Evolutionary conservation across 768 basidiomycete species (phyloP), one percentile per base, ranked within the genome.

Genomic region (Naematelia aurantialba): DNA sequence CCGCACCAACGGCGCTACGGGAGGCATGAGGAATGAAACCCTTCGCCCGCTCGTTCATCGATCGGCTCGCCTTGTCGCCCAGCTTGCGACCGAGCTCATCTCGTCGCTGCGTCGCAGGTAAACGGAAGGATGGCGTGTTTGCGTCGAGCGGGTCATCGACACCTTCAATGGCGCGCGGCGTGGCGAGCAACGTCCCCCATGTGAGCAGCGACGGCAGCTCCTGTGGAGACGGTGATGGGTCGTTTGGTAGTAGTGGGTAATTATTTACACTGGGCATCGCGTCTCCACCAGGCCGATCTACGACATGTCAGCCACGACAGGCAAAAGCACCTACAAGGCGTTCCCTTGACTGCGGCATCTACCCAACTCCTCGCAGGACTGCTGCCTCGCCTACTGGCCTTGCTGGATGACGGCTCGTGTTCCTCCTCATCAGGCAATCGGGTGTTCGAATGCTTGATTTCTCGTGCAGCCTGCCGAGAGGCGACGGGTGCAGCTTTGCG

Each of bases 191-290:
- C 12, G 91, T 92, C 1, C 96, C 96, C 91, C 91, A 93, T 12
- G 96, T 99, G 88, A 98, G 91, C 14, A 99, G 83, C 66, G 97
- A 87, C 69, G 91, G 91, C 52, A 98, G 82, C 0, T 89, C 88
- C 3, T 81, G 79, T 1, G 91, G 84, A 5, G 88, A 89, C 1
- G 92, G 92, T 0, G 92, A 90, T 2, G 96, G 94, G 10, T 94
- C 77, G 56, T 85, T 84, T 13, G 91, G 86, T 21, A 99, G 86
- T 19, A 96, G 85, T 2, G 87, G 81, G 74, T 89, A 91, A 12
- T 81, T 81, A 60, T 72, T 79, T 45, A 80, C 73, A 39, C 62
- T 65, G 2, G 81, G 80, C 55, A 74, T 47, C 11, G 59, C 79
- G 51, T 77, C 76, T 14, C 79, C 84, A 63, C 78, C 81, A 17